Percentiles rank a stretch among this genome's conserved stretches.
These are phyloP conservation scores for Aquilaria agallochum DNA, from an alignment of 441 rosid species.

Conservation along the genomic window DNA sequence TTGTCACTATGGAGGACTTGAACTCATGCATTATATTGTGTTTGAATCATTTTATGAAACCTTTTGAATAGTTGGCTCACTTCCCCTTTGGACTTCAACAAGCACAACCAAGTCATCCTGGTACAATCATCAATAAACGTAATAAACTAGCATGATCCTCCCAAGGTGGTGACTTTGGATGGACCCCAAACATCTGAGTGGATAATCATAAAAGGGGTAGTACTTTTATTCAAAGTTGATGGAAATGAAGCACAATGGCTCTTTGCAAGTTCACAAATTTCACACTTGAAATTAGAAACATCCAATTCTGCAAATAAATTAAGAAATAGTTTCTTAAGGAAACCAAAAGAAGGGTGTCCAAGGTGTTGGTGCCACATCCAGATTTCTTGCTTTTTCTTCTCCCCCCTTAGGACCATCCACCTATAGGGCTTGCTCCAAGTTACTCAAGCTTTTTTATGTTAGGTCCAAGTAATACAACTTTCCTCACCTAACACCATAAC, in stretches of 20 bases:
- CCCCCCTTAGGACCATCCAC: neutral
- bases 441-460: neutral
- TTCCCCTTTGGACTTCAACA: neutral
- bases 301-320: neutral
- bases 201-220: neutral
- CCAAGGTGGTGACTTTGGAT: neutral
- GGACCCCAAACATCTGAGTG: neutral
- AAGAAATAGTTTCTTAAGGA: neutral
- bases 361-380: neutral
- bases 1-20: neutral
- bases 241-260: neutral
- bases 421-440: neutral
- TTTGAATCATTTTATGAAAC: neutral
- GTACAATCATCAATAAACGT: slow-evolving; percentile 3
- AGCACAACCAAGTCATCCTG: neutral
- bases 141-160: neutral
- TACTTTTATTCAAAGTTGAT: neutral
- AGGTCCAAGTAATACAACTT: neutral
- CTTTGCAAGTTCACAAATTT: too few species aligned
- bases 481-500: neutral
- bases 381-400: neutral
- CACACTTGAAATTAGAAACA: neutral
- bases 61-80: neutral
- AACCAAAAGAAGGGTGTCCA: neutral
- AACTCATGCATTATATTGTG: neutral